Evolutionary conservation across 495 filamentous ascomycete genomes (phyloP), one percentile per base, ranked within the genome.

Genomic region (Talaromyces adpressus): DNA sequence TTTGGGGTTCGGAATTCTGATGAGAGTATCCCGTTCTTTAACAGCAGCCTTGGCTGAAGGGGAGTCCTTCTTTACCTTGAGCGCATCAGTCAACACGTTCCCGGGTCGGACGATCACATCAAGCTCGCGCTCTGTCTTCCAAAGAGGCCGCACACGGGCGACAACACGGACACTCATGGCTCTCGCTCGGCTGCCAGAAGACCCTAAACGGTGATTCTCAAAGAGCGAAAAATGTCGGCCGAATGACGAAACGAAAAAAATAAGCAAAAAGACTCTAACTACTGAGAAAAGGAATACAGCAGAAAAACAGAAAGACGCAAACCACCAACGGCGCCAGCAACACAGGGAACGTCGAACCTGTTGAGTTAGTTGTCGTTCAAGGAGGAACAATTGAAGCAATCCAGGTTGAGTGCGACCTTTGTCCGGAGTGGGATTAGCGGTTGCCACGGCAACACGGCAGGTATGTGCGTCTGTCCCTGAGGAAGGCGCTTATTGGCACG

Each of bases 1-100:
- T 78, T 93, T 96, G 0, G 93, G 93, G 73, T 91, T 98, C 22
- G 94, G 94, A 69, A 98, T 96, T 66, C 90, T 88, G 66, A 98
- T 86, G 12, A 92, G 73, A 11, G 85, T 93, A 66, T 79, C 75
- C 9, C 85, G 83, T 39, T 89, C 84, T 52, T 73, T 72, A 57
- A 79, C 72, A 6, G 85, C 82, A 73, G 67, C 73, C 70, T 70
- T 84, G 78, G 36, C 22, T 23, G 70, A 68, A 16, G 66, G 53
- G 11, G 67, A 63, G 61, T 64, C 75, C 69, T 68, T 68, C 65
- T 70, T 71, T 69, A 49, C 62, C 67, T 64, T 72, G 71, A 32
- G 51, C 16, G 41, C n/a, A 34, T 63, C 65, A 14, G 74, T 69
- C 36, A 60, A 68, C 8, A 67, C 61, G 29, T 51, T 67, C 34